Base-by-base conservation (phyloP, 192 early-diverging fungal species). In the Thamnidium elegans region DNA sequence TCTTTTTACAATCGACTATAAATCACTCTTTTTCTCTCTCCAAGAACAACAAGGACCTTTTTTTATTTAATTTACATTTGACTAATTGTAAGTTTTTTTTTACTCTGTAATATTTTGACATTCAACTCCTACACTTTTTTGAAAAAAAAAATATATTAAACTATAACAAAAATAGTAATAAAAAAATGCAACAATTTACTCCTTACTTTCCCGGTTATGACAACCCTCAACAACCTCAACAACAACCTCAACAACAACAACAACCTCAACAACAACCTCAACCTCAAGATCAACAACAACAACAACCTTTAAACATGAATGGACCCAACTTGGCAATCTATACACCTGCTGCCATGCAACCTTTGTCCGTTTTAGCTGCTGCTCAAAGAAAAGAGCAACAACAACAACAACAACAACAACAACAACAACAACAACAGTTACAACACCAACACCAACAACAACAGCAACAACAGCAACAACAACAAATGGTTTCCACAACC, bases 361-460 rank as follows among this genome's bases (percentile, higher is more conserved):
- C 44, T 17, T 62, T 50, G 21, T 62, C 60, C n/a, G 36, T 43
- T 20, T 42, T 64, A 17, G 15, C 7, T 44, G 48, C 48, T 7
- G 45, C 44, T 51, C 47, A 20, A 26, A 48, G 48, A 19, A 72
- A 70, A 64, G 76, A 58, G 58, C 75, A 55, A 15, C 45, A 48
- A 11, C n/a, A 62, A 8, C 72, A 67, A 19, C 64, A 67, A 20
- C 62, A 70, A 36, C 54, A 56, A 20, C 68, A 68, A 31, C 69
- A 68, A 43, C 69, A 70, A 30, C 67, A 70, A 26, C 59, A 51
- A 17, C 45, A 62, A 3, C 62, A 61, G 36, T 52, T 42, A 17
- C 45, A 62, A 4, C 62, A 61, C 17, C 48, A 58, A 1, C 63
- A 44, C 31, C 63, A 66, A 31, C 64, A 61, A 20, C 65, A 62